Evolutionary conservation across 2,329 filamentous ascomycete species (phyloP), one percentile per base, ranked within the genome.

Genomic region (Verticillium alfalfae): DNA sequence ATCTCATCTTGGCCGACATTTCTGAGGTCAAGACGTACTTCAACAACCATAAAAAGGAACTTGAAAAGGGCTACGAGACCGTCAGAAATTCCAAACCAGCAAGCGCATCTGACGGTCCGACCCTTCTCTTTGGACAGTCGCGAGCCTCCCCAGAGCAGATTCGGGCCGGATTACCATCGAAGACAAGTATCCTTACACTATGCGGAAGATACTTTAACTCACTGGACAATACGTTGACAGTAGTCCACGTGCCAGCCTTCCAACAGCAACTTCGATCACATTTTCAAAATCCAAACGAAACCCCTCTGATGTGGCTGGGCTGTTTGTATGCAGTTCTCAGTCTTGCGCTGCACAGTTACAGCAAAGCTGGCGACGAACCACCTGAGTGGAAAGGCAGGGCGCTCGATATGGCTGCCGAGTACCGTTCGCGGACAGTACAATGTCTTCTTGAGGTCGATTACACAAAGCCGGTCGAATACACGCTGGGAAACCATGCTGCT

Each of bases 1-100:
- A 91, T 68, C 86, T 88, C 45, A 86, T 96, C 60, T 78, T 96
- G 60, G 82, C 86, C 67, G 91, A 93, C 74, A 95, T 99, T 66
- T 83, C 91, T 10, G 95, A 99, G 78, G 94, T 99, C 34, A 96
- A 94, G 72, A 93, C 89, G 67, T 97, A 95, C 76, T 98, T 96
- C 70, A 77, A 79, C 18, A 86, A 84, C 39, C 92, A 97, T 76
- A 96, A 95, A 73, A 93, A 95, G 71, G 93, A 97, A 66, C 83
- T 94, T 63, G 92, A 96, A 71, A 88, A 88, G 62, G 93, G 93
- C 68, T 87, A 92, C 67, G 87, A 91, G 68, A 89, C 87, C 68
- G 87, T 96, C 59, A 84, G 88, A 71, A 85, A 86, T 55, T 86
- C 86, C 45, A 92, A 90, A 68, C 82, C 88, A 16, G 77, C 78